Evolutionary conservation across 2,329 filamentous ascomycete species (phyloP).

Genomic region (Cyclaneusma minus): DNA sequence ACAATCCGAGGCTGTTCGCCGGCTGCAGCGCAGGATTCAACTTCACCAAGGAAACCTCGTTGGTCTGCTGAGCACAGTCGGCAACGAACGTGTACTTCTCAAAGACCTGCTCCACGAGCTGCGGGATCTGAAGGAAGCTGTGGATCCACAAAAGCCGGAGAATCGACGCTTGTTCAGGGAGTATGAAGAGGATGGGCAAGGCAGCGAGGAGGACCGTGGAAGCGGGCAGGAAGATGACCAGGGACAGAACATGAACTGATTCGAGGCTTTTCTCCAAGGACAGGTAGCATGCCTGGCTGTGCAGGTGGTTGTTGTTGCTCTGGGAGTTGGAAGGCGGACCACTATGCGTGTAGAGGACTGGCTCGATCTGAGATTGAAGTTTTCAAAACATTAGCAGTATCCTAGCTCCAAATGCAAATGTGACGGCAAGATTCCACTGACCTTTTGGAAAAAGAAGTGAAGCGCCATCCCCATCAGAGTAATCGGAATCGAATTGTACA

Average conservation of each 20-base stretch:
- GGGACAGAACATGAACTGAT: slow-evolving; percentile 6
- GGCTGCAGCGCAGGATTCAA: too few species aligned
- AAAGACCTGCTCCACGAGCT: slow-evolving; percentile 9
- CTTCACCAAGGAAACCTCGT: too few species aligned
- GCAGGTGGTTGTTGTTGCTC: too few species aligned
- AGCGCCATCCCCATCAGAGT: slow-evolving; percentile 17
- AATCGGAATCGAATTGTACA: slow-evolving; percentile 25
- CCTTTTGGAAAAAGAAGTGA: slow-evolving; percentile 15
- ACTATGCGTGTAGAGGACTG: too few species aligned
- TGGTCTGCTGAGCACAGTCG: too few species aligned
- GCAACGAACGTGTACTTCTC: too few species aligned
- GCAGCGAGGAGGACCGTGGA: not conserved
- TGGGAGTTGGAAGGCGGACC: too few species aligned
- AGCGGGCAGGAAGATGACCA: not conserved
- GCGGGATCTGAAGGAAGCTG: slow-evolving; percentile 6
- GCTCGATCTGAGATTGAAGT: slow-evolving; percentile 1
- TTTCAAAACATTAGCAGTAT: slow-evolving; percentile 16
- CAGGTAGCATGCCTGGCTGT: not conserved
- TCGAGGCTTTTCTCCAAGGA: slow-evolving; percentile 1
- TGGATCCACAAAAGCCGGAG: slow-evolving; percentile 6
- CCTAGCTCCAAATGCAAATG: slow-evolving; percentile 7
- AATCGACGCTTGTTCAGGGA: slow-evolving; percentile 1
- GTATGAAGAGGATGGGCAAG: not conserved
- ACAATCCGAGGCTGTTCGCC: too few species aligned
- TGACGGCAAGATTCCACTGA: slow-evolving; percentile 7